Evolutionary conservation across 2,329 filamentous ascomycete genomes (phyloP).

Genomic region (Cercospora sesami): DNA sequence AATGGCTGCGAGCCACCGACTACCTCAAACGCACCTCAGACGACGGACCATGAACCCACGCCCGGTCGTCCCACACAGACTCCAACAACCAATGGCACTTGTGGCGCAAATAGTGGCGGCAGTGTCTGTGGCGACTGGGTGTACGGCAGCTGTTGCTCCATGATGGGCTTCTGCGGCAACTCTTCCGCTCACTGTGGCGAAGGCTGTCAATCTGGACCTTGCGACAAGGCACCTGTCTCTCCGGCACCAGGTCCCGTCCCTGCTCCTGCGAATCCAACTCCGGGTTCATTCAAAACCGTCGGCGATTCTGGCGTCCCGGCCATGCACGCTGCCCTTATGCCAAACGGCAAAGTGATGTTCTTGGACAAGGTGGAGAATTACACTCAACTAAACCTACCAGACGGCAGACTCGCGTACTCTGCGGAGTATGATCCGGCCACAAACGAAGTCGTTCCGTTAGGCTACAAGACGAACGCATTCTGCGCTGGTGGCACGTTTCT

Average conservation of each 20-base stretch:
- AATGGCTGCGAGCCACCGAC: slow-evolving; percentile 41
- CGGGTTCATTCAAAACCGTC: slow-evolving; percentile 51
- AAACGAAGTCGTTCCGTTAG: slow-evolving; percentile 49
- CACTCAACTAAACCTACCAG: slow-evolving; percentile 55
- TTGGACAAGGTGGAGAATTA: slow-evolving; percentile 65
- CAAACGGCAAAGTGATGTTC: slow-evolving; percentile 60
- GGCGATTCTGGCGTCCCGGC: slow-evolving; percentile 62
- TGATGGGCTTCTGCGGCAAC: slow-evolving; percentile 58
- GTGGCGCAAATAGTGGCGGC: slow-evolving; percentile 52
- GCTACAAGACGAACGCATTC: slow-evolving; percentile 61
- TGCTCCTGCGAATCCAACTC: slow-evolving; percentile 48
- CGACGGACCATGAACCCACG: slow-evolving; percentile 30
- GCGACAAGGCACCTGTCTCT: slow-evolving; percentile 43
- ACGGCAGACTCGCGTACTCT: slow-evolving; percentile 61
- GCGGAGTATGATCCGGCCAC: slow-evolving; percentile 58
- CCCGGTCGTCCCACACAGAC: slow-evolving; percentile 35
- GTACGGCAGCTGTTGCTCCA: slow-evolving; percentile 56
- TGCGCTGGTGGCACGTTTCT: slow-evolving; percentile 62
- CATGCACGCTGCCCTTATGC: slow-evolving; percentile 63
- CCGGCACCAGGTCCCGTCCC: slow-evolving; percentile 48
- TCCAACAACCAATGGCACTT: slow-evolving; percentile 55
- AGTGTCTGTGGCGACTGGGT: slow-evolving; percentile 56
- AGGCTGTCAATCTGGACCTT: slow-evolving; percentile 59
- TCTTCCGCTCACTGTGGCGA: slow-evolving; percentile 49
- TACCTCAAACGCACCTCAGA: slow-evolving; percentile 17